Evolutionary conservation across 208 protist species (phyloP), one percentile per base, ranked within the genome.

Genomic region (Trypanosoma boissoni): DNA sequence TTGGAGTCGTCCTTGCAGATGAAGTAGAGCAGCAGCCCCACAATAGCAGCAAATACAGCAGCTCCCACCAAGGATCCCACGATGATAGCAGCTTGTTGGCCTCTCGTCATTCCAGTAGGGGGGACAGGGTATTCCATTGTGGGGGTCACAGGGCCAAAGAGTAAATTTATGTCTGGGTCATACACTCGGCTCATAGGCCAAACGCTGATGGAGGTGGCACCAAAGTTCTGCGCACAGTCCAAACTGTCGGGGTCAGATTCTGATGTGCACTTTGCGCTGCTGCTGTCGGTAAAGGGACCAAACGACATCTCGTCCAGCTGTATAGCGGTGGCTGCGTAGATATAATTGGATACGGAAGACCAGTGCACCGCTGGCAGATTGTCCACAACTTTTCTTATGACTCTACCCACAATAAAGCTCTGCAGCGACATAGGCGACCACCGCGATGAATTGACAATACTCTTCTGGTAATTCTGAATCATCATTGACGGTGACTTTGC

Each of bases 171-270:
- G 6, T 52, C 36, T 12, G 64, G 63, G 51, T 76, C 37, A n/a
- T 84, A 36, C n/a, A 78, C 67, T 21, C 67, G 64, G 3, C 45
- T 21, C 18, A 79, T 45, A 0, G 58, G 72, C 37, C 74, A 49
- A 26, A 62, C 63, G 4, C 27, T 39, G 36, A 88, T 81, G 43
- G 29, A 21, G 21, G 65, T 63, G 1, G 80, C 80, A n/a, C 76
- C 80, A 68, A 77, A 88, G 61, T 83, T 88, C 34, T 51, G 27
- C 12, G 12, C 28, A 27, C 59, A 39, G 34, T 39, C 12, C 8
- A 12, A 16, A 12, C 12, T 39, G 12, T 12, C 12, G 34, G n/a
- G n/a, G n/a, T n/a, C n/a, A n/a, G n/a, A n/a, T n/a, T n/a, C n/a
- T n/a, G n/a, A n/a, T n/a, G n/a, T n/a, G n/a, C n/a, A n/a, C n/a